Evolutionary conservation across 768 basidiomycete species (phyloP).

Genomic region (Gymnopilus junonius): DNA sequence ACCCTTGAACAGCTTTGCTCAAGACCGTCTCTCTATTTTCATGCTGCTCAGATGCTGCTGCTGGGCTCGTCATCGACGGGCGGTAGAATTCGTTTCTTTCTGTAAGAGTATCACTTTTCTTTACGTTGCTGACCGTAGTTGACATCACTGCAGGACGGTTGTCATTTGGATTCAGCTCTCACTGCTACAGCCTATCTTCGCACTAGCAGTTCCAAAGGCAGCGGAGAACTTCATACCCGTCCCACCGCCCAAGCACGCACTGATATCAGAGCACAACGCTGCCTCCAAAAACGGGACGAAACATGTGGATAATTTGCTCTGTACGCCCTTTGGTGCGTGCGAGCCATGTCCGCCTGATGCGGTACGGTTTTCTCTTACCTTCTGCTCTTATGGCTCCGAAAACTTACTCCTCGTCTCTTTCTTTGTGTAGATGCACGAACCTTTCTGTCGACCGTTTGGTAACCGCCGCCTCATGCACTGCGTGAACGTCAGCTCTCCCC

Average conservation of each 20-base stretch:
- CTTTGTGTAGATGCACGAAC: conserved; percentile 68
- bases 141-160: conserved; percentile 10
- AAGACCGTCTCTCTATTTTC: conserved; percentile 19
- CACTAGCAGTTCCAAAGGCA: not conserved
- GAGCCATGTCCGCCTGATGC: conserved; percentile 60
- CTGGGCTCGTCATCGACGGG: conserved; percentile 33
- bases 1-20: not conserved
- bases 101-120: conserved; percentile 28
- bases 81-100: conserved; percentile 29
- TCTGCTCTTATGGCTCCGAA: not conserved
- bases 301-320: conserved; percentile 20
- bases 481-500: conserved; percentile 38
- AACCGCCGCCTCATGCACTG: conserved; percentile 92
- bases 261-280: not conserved
- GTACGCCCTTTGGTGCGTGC: conserved; percentile 30
- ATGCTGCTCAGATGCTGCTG: conserved; percentile 40
- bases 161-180: conserved; percentile 18
- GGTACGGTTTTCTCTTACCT: conserved; percentile 42
- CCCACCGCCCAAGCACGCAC: conserved; percentile 14
- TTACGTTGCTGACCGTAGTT: not conserved
- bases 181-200: conserved; percentile 10
- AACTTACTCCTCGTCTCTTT: not conserved
- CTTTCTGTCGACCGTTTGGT: conserved; percentile 95
- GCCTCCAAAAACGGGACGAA: conserved; percentile 30
- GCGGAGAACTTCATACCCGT: conserved; percentile 12